phyloP scores from a whole-genome alignment of 2,329 filamentous ascomycete genomes.

The Aspergillus japonicus region DNA sequence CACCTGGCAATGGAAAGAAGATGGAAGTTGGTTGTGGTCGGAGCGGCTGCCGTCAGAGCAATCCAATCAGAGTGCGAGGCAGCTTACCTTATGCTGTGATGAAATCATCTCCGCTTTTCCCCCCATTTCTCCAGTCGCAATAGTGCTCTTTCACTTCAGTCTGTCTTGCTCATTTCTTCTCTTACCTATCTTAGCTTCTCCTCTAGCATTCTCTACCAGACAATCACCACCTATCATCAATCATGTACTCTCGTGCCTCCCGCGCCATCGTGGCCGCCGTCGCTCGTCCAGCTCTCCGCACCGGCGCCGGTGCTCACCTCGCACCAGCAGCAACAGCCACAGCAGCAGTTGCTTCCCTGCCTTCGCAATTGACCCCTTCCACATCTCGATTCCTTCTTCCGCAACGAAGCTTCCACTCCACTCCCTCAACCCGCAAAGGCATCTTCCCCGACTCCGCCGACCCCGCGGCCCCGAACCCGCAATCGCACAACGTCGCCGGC shows the following conservation, averaged over 20 bases:
- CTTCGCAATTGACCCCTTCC: slow-evolving; percentile 10
- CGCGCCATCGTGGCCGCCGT: slow-evolving; percentile 33
- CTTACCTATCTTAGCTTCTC: background rate
- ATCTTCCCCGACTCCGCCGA: slow-evolving; percentile 61
- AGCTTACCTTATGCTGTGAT: slow-evolving; percentile 6
- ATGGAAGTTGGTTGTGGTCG: background rate
- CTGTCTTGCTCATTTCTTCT: background rate
- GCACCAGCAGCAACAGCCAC: slow-evolving; percentile 12
- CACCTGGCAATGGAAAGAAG: background rate
- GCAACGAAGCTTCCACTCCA: slow-evolving; percentile 36
- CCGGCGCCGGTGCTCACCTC: slow-evolving; percentile 15
- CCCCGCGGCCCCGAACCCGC: slow-evolving; percentile 47
- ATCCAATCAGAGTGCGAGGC: no score
- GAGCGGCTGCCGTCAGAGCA: background rate
- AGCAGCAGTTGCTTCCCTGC: slow-evolving; percentile 13
- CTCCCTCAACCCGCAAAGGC: slow-evolving; percentile 44
- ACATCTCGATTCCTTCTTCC: slow-evolving; percentile 12
- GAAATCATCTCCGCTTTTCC: slow-evolving; percentile 11
- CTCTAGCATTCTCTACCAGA: background rate
- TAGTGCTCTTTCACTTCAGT: background rate
- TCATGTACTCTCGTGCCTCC: slow-evolving; percentile 45
- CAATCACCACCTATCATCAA: background rate
- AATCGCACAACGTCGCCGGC: slow-evolving; percentile 42
- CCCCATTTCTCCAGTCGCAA: background rate
- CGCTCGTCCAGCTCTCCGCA: slow-evolving; percentile 22